phyloP scores from a whole-genome alignment of 805 yeast genomes.

The Wickerhamomyces ciferrii region DNA sequence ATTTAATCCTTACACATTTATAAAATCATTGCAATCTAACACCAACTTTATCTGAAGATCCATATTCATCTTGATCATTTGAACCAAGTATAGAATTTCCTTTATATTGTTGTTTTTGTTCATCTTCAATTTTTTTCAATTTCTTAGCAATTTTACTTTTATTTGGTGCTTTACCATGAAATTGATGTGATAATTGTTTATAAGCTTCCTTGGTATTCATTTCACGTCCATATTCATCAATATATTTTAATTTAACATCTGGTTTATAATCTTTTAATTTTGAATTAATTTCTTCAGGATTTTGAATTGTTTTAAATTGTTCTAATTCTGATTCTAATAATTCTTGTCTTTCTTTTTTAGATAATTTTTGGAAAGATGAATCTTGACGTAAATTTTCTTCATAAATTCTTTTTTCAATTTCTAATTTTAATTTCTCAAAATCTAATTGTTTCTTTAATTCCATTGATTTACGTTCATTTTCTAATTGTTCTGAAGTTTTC shows the following conservation, averaged over 20 bases:
- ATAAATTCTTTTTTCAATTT: constrained; percentile 10
- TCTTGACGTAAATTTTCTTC: constrained; percentile 9
- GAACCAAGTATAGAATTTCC: background rate
- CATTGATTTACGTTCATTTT: constrained; percentile 5
- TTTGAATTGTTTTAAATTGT: constrained; percentile 4
- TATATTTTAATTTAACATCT: constrained; percentile 41
- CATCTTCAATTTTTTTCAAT: constrained; percentile 14
- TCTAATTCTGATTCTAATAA: constrained; percentile 22
- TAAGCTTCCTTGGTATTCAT: constrained; percentile 51
- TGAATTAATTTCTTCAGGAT: constrained; percentile 6
- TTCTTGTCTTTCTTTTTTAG: constrained; percentile 37
- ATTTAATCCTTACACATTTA: too few species aligned
- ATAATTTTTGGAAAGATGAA: constrained; percentile 22
- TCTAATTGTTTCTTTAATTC: constrained; percentile 12
- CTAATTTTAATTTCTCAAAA: constrained; percentile 8
- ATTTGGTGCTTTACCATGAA: constrained; percentile 41
- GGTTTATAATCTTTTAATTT: constrained; percentile 36
- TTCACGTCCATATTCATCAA: constrained; percentile 46
- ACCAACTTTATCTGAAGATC: background rate
- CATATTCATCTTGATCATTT: background rate
- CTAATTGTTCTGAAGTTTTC: constrained; percentile 6
- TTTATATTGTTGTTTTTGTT: constrained; percentile 5
- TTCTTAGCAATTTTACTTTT: constrained; percentile 18
- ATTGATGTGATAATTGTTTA: constrained; percentile 54
- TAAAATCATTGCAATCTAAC: constrained; percentile 1